These are phyloP conservation scores for Aureobasidium sp. DNA, from an alignment of 2,329 filamentous ascomycete species.

Conservation along the genomic window DNA sequence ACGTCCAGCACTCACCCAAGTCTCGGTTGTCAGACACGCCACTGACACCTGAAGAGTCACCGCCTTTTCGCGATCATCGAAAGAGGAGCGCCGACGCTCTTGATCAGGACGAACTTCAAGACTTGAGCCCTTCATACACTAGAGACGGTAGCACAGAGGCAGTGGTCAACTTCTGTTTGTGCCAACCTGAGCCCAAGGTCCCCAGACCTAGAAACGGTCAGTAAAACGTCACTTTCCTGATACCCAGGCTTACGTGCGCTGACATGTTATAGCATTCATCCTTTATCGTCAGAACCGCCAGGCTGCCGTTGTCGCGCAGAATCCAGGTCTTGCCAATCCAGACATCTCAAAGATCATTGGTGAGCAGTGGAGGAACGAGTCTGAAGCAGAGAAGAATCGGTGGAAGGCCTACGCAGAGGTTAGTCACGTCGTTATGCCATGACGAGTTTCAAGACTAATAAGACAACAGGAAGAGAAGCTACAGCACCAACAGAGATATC, in stretches of 20 bases:
- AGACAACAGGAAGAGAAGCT: slow-evolving; percentile 68
- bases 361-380: slow-evolving; percentile 77
- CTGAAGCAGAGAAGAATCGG: slow-evolving; percentile 65
- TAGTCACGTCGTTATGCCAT: slow-evolving; percentile 20
- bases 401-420: slow-evolving; percentile 89
- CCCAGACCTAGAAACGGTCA: slow-evolving; percentile 64
- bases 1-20: slow-evolving; percentile 25
- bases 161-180: slow-evolving; percentile 55
- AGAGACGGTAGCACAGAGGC: slow-evolving; percentile 33
- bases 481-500: slow-evolving; percentile 82
- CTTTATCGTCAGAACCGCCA: slow-evolving; percentile 93
- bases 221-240: slow-evolving; percentile 28
- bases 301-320: slow-evolving; percentile 66
- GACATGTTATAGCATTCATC: slow-evolving; percentile 70
- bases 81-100: slow-evolving; percentile 28
- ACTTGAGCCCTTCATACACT: slow-evolving; percentile 24
- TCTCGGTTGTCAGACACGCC: slow-evolving; percentile 26
- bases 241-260: slow-evolving; percentile 26
- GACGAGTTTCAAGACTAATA: not conserved
- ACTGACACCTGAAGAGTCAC: slow-evolving; percentile 31
- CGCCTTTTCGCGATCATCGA: slow-evolving; percentile 27
- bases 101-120: slow-evolving; percentile 27
- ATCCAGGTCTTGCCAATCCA: slow-evolving; percentile 88
- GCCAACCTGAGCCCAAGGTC: slow-evolving; percentile 64
- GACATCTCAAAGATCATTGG: slow-evolving; percentile 98